Evolutionary conservation across 805 yeast species (phyloP), one percentile per base, ranked within the genome.

Genomic region (Ogataea siamensis): DNA sequence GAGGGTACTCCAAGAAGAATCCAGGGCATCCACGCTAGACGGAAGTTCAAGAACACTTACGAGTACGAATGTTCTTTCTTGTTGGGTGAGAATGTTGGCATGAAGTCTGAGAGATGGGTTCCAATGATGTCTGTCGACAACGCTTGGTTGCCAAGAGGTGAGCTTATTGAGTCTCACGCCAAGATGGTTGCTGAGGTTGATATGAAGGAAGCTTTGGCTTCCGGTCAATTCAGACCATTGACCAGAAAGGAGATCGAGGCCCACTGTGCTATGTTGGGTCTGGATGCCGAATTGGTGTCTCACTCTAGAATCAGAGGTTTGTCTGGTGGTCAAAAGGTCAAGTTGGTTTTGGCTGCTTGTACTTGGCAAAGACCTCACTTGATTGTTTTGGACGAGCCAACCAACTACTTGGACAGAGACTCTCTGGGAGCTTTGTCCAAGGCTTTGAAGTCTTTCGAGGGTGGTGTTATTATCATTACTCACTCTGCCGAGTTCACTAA

Each of bases 401-500:
- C 99, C 64, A 91, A 91, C 78, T 93, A 91, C 75, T 79, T 91
- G 78, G 99, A 91, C 74, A 83, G 99, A 77, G 99, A 93, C 76
- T 93, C 99, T 55, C 82, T 93, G 67, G 99, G 99, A 68, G 99
- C 99, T 71, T 82, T 93, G 69, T 91, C 99, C 50, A 89, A 88
- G 81, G 99, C 99, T 66, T 78, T 93, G 75, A 93, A 91, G 85
- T 78, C 86, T 63, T 93, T 93, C 81, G 96, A 80, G 67, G 99
- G 99, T 86, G 99, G 99, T 87, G 83, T 93, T 69, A 94, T 93
- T 60, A 86, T 93, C 79, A 93, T 93, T 80, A 91, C 99, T 60
- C 99, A 93, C 83, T 93, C 99, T 73, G 96, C 98, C 67, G 99
- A 93, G 81, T 93, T 93, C 87, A 93, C 99, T 73, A 87, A 91